phyloP scores from a whole-genome alignment of 2,329 filamentous ascomycete species.

The Bipolaris oryzae region DNA sequence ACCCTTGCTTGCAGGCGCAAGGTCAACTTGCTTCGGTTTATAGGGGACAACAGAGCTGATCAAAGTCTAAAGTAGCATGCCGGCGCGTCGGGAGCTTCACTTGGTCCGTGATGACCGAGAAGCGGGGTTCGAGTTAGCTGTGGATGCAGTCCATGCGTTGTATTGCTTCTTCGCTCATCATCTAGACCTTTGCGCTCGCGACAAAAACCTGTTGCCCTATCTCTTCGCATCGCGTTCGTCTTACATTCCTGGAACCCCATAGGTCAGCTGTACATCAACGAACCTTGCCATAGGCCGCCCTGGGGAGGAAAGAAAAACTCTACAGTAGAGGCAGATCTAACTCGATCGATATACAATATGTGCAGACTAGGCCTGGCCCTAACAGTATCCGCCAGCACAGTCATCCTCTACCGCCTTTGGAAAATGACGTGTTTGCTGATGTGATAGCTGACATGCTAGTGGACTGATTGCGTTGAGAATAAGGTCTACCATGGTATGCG shows the following conservation, averaged over 20 bases:
- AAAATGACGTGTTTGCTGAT: neutral
- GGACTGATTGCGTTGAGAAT: neutral
- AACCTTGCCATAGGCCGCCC: neutral
- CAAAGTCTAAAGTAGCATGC: neutral
- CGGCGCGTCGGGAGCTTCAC: neutral
- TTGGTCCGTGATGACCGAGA: neutral
- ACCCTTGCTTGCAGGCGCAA: neutral
- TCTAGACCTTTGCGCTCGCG: neutral
- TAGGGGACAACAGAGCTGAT: neutral
- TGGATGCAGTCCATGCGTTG: conserved; percentile 4
- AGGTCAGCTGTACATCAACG: neutral
- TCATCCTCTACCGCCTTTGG: neutral
- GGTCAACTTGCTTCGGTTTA: neutral
- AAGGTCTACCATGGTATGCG: conserved; percentile 1
- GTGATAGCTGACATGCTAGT: neutral
- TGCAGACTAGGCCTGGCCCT: neutral
- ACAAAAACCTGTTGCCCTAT: neutral
- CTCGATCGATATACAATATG: neutral
- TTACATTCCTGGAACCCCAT: neutral
- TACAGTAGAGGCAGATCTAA: neutral
- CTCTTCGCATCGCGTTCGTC: neutral
- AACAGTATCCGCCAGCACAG: neutral
- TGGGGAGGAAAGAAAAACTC: neutral
- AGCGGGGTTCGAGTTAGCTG: conserved; percentile 7
- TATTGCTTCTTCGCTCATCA: conserved; percentile 3